These are phyloP conservation scores for Gracilaria gracilis DNA, from an alignment of 23 red algal genomes.

Conservation along the genomic window DNA sequence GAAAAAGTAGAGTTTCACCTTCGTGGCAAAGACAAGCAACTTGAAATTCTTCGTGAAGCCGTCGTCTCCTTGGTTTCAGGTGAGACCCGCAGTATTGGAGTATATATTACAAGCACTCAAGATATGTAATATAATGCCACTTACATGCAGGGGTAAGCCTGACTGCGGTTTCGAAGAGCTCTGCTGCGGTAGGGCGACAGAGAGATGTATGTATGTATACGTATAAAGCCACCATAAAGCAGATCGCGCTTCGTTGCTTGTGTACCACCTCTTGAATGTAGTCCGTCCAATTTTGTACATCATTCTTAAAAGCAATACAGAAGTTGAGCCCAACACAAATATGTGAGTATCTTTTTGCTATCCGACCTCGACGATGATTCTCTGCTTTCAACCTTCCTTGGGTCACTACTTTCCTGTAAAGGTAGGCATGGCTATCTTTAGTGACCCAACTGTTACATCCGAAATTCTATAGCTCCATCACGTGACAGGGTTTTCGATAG, in stretches of 20 bases:
- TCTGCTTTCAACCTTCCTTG: constrained; percentile 15
- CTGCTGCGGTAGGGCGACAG: not conserved
- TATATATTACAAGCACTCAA: constrained; percentile 75
- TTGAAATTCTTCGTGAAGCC: constrained; percentile 68
- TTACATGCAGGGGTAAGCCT: constrained; percentile 12
- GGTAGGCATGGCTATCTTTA: too few species aligned
- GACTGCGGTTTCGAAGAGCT: not conserved
- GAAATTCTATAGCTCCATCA: too few species aligned
- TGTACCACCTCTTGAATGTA: not conserved
- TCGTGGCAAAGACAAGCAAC: constrained; percentile 46
- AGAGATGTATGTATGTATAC: constrained; percentile 1
- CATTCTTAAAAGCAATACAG: constrained; percentile 44
- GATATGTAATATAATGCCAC: constrained; percentile 46
- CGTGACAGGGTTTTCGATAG: too few species aligned
- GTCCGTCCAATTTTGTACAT: constrained; percentile 42
- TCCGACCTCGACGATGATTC: constrained; percentile 41
- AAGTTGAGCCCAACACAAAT: constrained; percentile 13
- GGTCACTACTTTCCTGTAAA: not conserved
- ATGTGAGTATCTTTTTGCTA: constrained; percentile 6
- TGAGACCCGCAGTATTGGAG: constrained; percentile 49
- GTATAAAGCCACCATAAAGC: constrained; percentile 46
- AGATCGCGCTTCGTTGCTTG: not conserved
- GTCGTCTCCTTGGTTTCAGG: constrained; percentile 67
- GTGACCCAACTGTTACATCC: too few species aligned
- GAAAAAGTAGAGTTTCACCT: constrained; percentile 44